Percentiles rank a stretch among this genome's conserved stretches.
These are phyloP conservation scores for Termitomyces sp. DNA, from an alignment of 768 basidiomycete genomes.

Conservation along the genomic window DNA sequence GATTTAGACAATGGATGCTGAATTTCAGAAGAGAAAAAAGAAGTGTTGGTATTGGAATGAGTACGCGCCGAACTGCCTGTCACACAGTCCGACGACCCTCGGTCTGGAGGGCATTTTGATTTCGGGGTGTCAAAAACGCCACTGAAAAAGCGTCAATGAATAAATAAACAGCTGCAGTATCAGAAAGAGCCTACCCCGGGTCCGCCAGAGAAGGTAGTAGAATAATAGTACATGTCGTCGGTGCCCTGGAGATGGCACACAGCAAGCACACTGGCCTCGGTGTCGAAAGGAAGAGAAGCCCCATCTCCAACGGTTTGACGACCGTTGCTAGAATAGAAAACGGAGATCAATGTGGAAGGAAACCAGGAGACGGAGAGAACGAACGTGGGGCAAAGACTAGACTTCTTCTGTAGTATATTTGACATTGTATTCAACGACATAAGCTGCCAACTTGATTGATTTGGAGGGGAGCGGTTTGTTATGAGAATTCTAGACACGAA, in stretches of 20 bases:
- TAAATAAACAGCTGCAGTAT: not conserved
- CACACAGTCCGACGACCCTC: constrained; percentile 96
- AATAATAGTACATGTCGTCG: constrained; percentile 84
- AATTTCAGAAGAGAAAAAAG: constrained; percentile 29
- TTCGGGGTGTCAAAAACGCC: constrained; percentile 94
- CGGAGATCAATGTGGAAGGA: constrained; percentile 8
- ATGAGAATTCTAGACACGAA: constrained; percentile 8
- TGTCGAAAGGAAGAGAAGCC: constrained; percentile 77
- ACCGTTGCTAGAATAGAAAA: constrained; percentile 66
- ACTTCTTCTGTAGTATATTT: constrained; percentile 71
- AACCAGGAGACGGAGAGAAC: constrained; percentile 19
- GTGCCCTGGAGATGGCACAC: constrained; percentile 82
- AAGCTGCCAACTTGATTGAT: constrained; percentile 76
- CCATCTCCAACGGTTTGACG: constrained; percentile 97
- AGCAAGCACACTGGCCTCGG: constrained; percentile 75
- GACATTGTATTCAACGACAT: constrained; percentile 75
- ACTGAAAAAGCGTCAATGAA: constrained; percentile 37
- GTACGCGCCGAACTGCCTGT: constrained; percentile 83
- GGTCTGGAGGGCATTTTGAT: constrained; percentile 89
- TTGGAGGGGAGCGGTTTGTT: constrained; percentile 18
- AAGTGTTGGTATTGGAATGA: constrained; percentile 42
- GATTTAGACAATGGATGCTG: constrained; percentile 9
- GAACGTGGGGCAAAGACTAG: constrained; percentile 95
- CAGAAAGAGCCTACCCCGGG: constrained; percentile 57
- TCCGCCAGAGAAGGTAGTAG: constrained; percentile 92